Evolutionary conservation across 2,329 filamentous ascomycete species (phyloP).

Genomic region (Magnaporthales sp.): DNA sequence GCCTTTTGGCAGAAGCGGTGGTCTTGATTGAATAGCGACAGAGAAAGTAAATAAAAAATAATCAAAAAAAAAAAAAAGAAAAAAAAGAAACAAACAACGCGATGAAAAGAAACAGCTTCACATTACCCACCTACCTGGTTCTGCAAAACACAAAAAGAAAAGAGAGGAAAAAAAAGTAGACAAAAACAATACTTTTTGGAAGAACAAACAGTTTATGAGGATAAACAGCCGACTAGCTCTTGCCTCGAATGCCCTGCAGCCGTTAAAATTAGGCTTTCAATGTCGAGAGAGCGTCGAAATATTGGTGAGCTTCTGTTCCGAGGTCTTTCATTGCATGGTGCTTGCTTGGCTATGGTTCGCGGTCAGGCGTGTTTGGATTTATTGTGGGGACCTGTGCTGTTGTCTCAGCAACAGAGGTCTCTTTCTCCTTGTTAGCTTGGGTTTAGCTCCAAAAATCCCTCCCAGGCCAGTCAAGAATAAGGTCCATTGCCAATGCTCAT

Average conservation of each 20-base stretch:
- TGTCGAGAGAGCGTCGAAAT: not conserved
- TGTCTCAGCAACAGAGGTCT: slow-evolving; percentile 1
- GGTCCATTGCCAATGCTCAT: not conserved
- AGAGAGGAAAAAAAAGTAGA: not conserved
- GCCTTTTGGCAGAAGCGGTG: not conserved
- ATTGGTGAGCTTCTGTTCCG: not conserved
- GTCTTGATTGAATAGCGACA: slow-evolving; percentile 2
- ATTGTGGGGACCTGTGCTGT: slow-evolving; percentile 2
- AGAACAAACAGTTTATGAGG: not conserved
- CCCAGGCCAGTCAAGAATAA: not conserved
- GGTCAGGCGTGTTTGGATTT: not conserved
- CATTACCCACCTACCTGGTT: not conserved
- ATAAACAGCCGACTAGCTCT: not conserved
- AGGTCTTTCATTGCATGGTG: slow-evolving; percentile 1
- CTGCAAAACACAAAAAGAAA: not conserved
- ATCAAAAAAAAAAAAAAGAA: slow-evolving; percentile 4
- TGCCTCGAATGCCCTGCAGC: not conserved
- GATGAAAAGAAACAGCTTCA: not conserved
- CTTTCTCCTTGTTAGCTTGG: no score
- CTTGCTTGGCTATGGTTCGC: not conserved
- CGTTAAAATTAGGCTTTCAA: not conserved
- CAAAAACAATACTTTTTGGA: not conserved
- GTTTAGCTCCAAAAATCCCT: not conserved
- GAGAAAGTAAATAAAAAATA: slow-evolving; percentile 2
- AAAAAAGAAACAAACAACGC: slow-evolving; percentile 6